These are phyloP conservation scores for Ananas comosus DNA, from an alignment of 176 grass and related monocot genomes.

Conservation along the genomic window DNA sequence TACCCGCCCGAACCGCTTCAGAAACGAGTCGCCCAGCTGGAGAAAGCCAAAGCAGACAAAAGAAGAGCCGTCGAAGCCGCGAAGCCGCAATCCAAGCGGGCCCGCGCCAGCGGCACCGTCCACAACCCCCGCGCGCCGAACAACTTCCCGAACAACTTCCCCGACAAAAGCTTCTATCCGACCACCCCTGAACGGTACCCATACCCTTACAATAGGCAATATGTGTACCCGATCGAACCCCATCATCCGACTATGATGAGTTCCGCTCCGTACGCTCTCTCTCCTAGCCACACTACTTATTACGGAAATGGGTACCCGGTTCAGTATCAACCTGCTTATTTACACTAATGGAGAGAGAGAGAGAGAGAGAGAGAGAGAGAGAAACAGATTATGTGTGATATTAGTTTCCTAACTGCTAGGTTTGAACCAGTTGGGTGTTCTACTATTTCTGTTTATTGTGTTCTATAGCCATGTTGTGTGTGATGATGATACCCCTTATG, in stretches of 20 bases:
- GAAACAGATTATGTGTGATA: not conserved
- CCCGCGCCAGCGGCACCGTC: conserved; percentile 50
- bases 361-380: conserved; percentile 25
- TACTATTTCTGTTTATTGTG: conserved; percentile 28
- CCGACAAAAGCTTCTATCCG: conserved; percentile 78
- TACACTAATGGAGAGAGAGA: conserved; percentile 58
- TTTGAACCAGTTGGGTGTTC: conserved; percentile 26
- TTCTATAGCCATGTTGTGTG: conserved; percentile 26
- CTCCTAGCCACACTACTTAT: conserved; percentile 48
- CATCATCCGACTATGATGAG: conserved; percentile 51
- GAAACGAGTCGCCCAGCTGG: conserved; percentile 67
- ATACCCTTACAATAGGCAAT: conserved; percentile 59
- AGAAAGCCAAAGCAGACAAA: conserved; percentile 98
- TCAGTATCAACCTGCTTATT: conserved; percentile 58
- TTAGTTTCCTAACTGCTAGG: conserved; percentile 15
- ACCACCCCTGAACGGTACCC: conserved; percentile 50
- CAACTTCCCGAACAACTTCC: conserved; percentile 8
- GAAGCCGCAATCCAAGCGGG: conserved; percentile 81
- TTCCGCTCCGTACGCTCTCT: conserved; percentile 41
- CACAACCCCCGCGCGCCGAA: conserved; percentile 35
- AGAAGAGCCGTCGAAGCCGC: conserved; percentile 66
- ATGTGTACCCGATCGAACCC: conserved; percentile 41
- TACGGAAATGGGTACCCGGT: conserved; percentile 72
- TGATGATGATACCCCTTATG: conserved; percentile 29
- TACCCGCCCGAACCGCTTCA: conserved; percentile 67